Conservation (phyloP, 2,329 filamentous ascomycete species). For the Botryotinia narcissicola region DNA sequence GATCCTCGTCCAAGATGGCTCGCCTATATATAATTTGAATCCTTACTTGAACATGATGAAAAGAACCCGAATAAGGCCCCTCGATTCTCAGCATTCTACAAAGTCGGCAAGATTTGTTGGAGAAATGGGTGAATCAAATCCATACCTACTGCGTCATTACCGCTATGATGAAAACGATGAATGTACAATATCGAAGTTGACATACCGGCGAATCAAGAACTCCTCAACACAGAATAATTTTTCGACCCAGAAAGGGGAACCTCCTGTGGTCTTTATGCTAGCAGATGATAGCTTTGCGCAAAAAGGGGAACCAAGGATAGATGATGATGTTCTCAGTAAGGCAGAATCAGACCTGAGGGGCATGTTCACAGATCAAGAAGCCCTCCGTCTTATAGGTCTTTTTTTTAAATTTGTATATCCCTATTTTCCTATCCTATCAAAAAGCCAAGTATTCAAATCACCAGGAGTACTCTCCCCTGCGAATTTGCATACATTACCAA, state of each 20-base stretch:
- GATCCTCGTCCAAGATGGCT: constrained; percentile 30
- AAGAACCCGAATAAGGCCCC: constrained; percentile 30
- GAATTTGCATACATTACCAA: constrained; percentile 39
- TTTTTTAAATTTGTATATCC: constrained; percentile 46
- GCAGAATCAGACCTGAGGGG: constrained; percentile 30
- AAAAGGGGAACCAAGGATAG: constrained; percentile 37
- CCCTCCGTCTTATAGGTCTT: constrained; percentile 42
- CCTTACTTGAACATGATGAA: constrained; percentile 34
- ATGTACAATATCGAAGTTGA: constrained; percentile 37
- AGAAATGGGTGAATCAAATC: constrained; percentile 39
- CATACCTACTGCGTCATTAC: constrained; percentile 36
- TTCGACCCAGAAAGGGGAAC: constrained; percentile 32
- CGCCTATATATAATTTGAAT: constrained; percentile 34
- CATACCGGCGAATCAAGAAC: constrained; percentile 36
- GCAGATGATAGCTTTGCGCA: constrained; percentile 36
- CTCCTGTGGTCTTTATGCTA: constrained; percentile 38
- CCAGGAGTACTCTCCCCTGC: constrained; percentile 31
- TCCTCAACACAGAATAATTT: constrained; percentile 26
- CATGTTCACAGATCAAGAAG: constrained; percentile 38
- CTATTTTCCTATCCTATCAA: constrained; percentile 45
- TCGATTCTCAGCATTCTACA: constrained; percentile 33
- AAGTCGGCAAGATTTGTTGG: constrained; percentile 37
- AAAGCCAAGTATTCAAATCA: constrained; percentile 37
- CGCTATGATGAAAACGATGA: constrained; percentile 37
- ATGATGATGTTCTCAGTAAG: constrained; percentile 34